Evolutionary conservation across 139 green algal species (phyloP), one percentile per base, ranked within the genome.

Genomic region (Nannochloris sp.): DNA sequence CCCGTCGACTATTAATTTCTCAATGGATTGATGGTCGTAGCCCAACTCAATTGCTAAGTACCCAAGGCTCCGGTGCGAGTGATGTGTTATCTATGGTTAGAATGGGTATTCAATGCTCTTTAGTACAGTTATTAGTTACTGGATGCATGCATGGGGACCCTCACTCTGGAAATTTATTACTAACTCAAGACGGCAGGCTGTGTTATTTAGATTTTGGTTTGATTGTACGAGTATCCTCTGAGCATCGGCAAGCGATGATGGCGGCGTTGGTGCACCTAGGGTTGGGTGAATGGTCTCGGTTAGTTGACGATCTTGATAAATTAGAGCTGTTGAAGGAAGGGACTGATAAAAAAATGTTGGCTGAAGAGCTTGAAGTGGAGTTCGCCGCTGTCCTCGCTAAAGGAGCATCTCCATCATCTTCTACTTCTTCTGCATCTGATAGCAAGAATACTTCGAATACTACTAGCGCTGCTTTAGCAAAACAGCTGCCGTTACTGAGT

Each of bases 1-100:
- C 73, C 76, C 7, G 84, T 78, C 19, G 82, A 4, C 87, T 97
- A 53, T 77, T 98, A 34, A 84, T 80, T 8, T 96, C 95, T 82
- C 87, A 97, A 73, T 99, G 92, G 91, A 91, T 98, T 34, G 90
- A 98, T 32, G 92, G 93, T 8, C 75, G 90, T 19, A 97, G 63
- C 30, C 70, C 70, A 42, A 38, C 55, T n/a, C 63, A 72, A 55
- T 55, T 77, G 14, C 46, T 77, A 37, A 36, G 27, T 34, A 48
- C 12, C 6, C n/a, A 60, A 15, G 7, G 39, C n/a, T 15, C n/a
- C 13, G 54, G 39, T 60, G n/a, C 30, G 15, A 46, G 31, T n/a
- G 61, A 51, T 14, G 79, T 99, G 25, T 67, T 95, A 0, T 84
- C 90, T 63, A 89, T 99, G 68, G 91, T 97, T 34, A 83, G 96